Evolutionary conservation across 805 yeast species (phyloP).

Genomic region (Kluyveromyces aestuarii): DNA sequence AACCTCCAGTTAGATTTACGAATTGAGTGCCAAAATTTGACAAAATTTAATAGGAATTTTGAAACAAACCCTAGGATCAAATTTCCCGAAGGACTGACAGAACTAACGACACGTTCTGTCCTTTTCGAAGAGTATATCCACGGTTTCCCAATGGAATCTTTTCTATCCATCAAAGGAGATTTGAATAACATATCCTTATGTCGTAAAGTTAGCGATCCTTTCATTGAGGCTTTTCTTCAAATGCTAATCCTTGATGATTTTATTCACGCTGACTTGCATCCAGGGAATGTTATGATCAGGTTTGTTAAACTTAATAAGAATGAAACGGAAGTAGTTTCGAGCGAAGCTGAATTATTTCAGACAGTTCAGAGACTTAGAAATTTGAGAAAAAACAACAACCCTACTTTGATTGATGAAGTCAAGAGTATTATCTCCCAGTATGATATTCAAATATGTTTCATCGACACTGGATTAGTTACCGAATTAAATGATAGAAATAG

Average conservation of each 20-base stretch:
- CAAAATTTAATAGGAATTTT: conserved; percentile 64
- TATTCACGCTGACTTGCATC: conserved; percentile 94
- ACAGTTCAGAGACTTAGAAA: conserved; percentile 11
- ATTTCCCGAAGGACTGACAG: conserved; percentile 71
- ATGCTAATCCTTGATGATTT: conserved; percentile 92
- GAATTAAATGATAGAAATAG: conserved; percentile 73
- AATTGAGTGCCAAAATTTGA: conserved; percentile 77
- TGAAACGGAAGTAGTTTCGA: conserved; percentile 22
- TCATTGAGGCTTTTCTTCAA: conserved; percentile 83
- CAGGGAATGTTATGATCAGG: conserved; percentile 84
- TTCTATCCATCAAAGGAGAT: conserved; percentile 40
- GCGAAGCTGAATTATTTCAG: conserved; percentile 17
- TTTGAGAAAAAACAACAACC: conserved; percentile 11
- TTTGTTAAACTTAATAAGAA: conserved; percentile 42
- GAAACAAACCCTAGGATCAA: conserved; percentile 46
- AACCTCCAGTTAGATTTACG: conserved; percentile 79
- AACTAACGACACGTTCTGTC: conserved; percentile 57
- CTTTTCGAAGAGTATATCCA: conserved; percentile 78
- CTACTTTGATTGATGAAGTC: conserved; percentile 32
- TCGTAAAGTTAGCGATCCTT: conserved; percentile 64
- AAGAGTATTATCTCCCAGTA: conserved; percentile 48
- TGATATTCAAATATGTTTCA: conserved; percentile 78
- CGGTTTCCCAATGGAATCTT: conserved; percentile 73
- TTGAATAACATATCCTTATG: conserved; percentile 36
- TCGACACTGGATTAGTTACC: conserved; percentile 91